Base-by-base conservation (phyloP, 768 basidiomycete genomes). In the Pleurotus citrinopileatus region DNA sequence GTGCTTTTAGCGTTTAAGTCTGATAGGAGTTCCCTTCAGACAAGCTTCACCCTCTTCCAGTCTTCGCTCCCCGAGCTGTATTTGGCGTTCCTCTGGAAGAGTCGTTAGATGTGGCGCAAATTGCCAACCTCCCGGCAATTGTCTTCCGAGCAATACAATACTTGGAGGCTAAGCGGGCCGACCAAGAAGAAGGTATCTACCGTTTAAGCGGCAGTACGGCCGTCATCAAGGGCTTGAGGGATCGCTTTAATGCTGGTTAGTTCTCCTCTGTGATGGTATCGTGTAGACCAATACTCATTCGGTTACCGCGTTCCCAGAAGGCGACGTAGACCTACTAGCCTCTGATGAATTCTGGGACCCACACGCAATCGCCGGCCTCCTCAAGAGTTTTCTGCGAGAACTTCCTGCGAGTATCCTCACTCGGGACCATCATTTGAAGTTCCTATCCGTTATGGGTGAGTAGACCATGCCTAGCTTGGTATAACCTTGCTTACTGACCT, bases 101-200 rank as follows among this genome's bases (percentile, higher is more conserved):
- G 55, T 87, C 94, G 1, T 79, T 99, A 27, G 87, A 91, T 1
- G 83, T 98, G 22, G 88, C 91, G 15, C 82, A 91, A 64, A 91
- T 98, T 53, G 94, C 88, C 50, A 87, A 88, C 61, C 76, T 99
- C 19, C 97, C 97, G 2, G 92, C 96, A 5, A 89, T 98, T 61
- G 87, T 97, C 28, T 99, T 95, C 76, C 84, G 97, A 52, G 90
- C 88, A 60, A 95, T 99, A 60, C 87, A 97, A 65, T 99, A 96
- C 71, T 75, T 99, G 53, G 93, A 98, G 73, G 82, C 84, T 17
- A 95, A 95, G 74, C 82, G 91, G 67, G 96, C 97, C 19, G 92
- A 98, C 57, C 85, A 91, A 60, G 97, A 99, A 65, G 97, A 99
- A 70, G 97, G 97, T 28, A 96, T 99, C 56, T 99, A 98, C 72